A percentile compares a stretch with the other conserved stretches of the same genome.
Evolutionary conservation across 2,329 filamentous ascomycete genomes (phyloP).

Genomic region (Colletotrichum acutatum): DNA sequence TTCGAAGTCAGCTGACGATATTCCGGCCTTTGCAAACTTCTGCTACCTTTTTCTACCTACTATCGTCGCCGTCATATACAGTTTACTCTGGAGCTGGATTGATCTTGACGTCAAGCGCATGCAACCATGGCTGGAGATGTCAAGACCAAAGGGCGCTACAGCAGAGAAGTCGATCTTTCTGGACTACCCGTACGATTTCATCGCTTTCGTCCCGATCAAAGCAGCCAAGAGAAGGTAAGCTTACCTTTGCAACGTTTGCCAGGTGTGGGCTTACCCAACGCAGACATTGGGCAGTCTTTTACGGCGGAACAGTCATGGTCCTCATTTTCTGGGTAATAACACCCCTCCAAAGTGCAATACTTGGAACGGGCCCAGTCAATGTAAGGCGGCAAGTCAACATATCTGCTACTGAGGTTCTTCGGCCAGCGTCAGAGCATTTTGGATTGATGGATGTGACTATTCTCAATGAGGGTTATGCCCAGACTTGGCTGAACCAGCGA

Average conservation of each 20-base stretch:
- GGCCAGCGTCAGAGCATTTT: constrained; percentile 39
- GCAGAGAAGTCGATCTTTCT: constrained; percentile 61
- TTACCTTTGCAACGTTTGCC: no score
- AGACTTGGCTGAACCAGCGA: constrained; percentile 57
- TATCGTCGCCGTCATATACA: constrained; percentile 64
- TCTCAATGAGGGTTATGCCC: constrained; percentile 56
- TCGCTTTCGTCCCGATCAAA: constrained; percentile 45
- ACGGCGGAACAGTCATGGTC: constrained; percentile 57
- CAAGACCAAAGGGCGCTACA: constrained; percentile 53
- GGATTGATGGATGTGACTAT: constrained; percentile 46
- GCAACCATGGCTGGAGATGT: constrained; percentile 70
- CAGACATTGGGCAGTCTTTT: constrained; percentile 66
- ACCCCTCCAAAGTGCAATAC: constrained; percentile 65
- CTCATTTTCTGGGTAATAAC: constrained; percentile 66
- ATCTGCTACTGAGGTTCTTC: constrained; percentile 21
- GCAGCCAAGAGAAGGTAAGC: constrained; percentile 46
- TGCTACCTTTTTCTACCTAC: constrained; percentile 65
- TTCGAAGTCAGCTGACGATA: constrained; percentile 35
- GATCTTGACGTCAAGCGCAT: constrained; percentile 68
- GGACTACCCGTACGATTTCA: constrained; percentile 60
- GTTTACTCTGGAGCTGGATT: constrained; percentile 68
- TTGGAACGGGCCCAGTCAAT: constrained; percentile 52
- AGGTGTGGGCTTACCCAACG: not conserved
- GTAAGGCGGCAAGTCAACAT: constrained; percentile 9
- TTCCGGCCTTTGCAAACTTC: constrained; percentile 50